Evolutionary conservation across 495 filamentous ascomycete species (phyloP).

Genomic region (Tuber magnatum): DNA sequence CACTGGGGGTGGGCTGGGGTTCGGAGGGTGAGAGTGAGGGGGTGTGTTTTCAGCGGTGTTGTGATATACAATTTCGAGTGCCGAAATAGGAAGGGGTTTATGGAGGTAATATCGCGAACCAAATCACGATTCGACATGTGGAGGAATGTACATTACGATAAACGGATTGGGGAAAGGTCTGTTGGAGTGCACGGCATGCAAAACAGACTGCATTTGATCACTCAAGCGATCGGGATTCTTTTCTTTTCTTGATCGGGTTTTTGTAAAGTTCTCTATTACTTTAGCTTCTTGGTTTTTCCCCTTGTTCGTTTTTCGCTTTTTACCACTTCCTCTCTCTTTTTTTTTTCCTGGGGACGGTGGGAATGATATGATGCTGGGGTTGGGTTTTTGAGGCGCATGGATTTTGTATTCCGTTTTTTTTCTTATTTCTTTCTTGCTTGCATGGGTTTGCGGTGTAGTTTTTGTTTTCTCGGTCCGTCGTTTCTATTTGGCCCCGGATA

Average conservation of each 20-base stretch:
- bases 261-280: slow-evolving; percentile 40
- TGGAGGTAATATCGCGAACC: slow-evolving; percentile 28
- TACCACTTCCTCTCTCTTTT: slow-evolving; percentile 16
- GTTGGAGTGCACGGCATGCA: slow-evolving; percentile 34
- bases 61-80: slow-evolving; percentile 28
- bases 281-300: slow-evolving; percentile 24
- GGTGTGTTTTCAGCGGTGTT: slow-evolving; percentile 11
- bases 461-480: slow-evolving; percentile 35
- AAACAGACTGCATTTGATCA: slow-evolving; percentile 1
- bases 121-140: slow-evolving; percentile 27
- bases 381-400: slow-evolving; percentile 41
- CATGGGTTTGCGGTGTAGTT: slow-evolving; percentile 35
- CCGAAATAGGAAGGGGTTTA: slow-evolving; percentile 21
- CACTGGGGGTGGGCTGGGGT: not conserved
- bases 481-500: slow-evolving; percentile 25
- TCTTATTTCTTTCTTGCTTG: slow-evolving; percentile 28
- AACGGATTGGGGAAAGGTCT: slow-evolving; percentile 33
- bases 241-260: slow-evolving; percentile 36
- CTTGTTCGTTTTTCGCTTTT: slow-evolving; percentile 10
- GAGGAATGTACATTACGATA: slow-evolving; percentile 40
- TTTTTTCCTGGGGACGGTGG: slow-evolving; percentile 31
- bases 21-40: not conserved
- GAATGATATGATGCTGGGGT: slow-evolving; percentile 40
- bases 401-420: slow-evolving; percentile 29
- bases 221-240: slow-evolving; percentile 15